These are phyloP conservation scores for Chenopodium berlandieri DNA, from an alignment of 148 eudicot genomes.

Conservation along the genomic window DNA sequence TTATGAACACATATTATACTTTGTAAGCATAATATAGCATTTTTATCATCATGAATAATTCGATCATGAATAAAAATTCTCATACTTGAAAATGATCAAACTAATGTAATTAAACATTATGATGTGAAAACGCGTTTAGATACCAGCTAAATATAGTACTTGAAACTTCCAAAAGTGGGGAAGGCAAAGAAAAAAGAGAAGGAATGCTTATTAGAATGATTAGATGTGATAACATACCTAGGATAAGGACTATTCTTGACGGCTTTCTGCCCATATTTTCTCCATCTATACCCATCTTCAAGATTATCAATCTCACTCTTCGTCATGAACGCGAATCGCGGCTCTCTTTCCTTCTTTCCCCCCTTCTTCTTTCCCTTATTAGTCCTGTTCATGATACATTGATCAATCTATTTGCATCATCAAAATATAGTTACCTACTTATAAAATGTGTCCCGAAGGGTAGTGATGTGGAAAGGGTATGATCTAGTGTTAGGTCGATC, in stretches of 20 bases:
- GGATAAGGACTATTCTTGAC: conserved; percentile 67
- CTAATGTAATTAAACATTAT: neutral
- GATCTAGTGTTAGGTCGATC: no score
- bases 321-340: conserved; percentile 58
- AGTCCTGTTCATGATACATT: conserved; percentile 9
- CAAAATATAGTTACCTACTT: neutral
- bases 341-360: conserved; percentile 46
- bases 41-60: neutral
- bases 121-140: conserved; percentile 28
- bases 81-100: neutral
- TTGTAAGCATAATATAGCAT: neutral
- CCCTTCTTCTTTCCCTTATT: conserved; percentile 39
- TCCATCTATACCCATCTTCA: conserved; percentile 65
- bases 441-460: no score
- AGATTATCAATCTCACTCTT: conserved; percentile 59
- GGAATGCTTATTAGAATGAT: neutral
- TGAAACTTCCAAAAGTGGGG: conserved; percentile 4
- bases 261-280: conserved; percentile 64
- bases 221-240: conserved; percentile 32
- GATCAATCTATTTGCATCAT: neutral
- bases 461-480: no score
- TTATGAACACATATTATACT: neutral
- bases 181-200: conserved; percentile 3
- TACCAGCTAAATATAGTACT: neutral
- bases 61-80: neutral